Evolutionary conservation across 1,284 basidiomycete species (phyloP).

Genomic region (Cutaneotrichosporon spelunceum): DNA sequence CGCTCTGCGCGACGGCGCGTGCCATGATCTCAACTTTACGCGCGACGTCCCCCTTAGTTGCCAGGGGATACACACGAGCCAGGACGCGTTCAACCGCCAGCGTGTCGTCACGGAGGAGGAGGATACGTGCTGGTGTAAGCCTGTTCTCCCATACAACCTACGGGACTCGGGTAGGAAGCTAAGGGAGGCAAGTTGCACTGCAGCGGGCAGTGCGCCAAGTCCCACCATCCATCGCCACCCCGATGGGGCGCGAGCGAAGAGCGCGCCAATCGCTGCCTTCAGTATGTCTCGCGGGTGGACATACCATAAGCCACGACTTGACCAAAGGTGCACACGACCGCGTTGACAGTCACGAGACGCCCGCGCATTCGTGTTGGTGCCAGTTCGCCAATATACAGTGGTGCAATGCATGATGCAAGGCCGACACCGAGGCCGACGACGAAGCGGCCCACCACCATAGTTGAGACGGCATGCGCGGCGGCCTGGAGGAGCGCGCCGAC

Average conservation of each 20-base stretch:
- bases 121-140: slow-evolving; percentile 61
- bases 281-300: slow-evolving; percentile 11
- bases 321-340: slow-evolving; percentile 55
- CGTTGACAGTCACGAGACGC: slow-evolving; percentile 62
- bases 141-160: slow-evolving; percentile 24
- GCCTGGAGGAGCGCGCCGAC: slow-evolving; percentile 62
- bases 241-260: slow-evolving; percentile 60
- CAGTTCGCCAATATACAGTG: slow-evolving; percentile 78
- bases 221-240: slow-evolving; percentile 87
- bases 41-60: slow-evolving; percentile 63
- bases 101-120: slow-evolving; percentile 60
- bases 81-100: slow-evolving; percentile 59
- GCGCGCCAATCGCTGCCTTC: slow-evolving; percentile 60
- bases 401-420: slow-evolving; percentile 72
- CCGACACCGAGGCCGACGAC: slow-evolving; percentile 59
- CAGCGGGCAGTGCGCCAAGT: slow-evolving; percentile 65
- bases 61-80: slow-evolving; percentile 64
- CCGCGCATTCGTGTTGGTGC: slow-evolving; percentile 72
- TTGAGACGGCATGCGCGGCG: slow-evolving; percentile 64
- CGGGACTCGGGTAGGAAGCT: slow-evolving; percentile 73
- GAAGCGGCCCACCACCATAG: slow-evolving; percentile 73
- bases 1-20: slow-evolving; percentile 59
- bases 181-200: slow-evolving; percentile 62
- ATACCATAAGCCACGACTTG: slow-evolving; percentile 70
- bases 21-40: slow-evolving; percentile 62